phyloP scores from a whole-genome alignment of 352 stramenopile genomes.

The Phytophthora sp. region DNA sequence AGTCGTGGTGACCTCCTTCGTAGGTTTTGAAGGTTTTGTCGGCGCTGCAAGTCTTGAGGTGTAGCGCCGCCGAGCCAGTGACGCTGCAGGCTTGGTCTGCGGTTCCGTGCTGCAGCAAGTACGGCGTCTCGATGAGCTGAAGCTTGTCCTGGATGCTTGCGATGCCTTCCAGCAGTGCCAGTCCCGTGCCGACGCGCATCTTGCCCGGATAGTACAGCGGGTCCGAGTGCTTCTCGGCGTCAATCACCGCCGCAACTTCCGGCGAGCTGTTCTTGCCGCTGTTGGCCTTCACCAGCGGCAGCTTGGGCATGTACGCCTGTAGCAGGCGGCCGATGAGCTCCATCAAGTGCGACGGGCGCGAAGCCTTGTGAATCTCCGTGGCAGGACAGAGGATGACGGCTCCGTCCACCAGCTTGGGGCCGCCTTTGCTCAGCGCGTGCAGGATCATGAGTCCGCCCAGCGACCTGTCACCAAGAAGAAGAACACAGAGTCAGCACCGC shows the following conservation, averaged over 20 bases:
- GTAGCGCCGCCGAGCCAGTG: conserved; percentile 64
- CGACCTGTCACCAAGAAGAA: conserved; percentile 45
- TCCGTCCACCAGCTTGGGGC: conserved; percentile 61
- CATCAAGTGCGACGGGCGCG: conserved; percentile 49
- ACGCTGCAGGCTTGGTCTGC: conserved; percentile 76
- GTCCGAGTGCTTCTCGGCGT: conserved; percentile 62
- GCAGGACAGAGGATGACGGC: conserved; percentile 75
- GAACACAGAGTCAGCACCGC: conserved; percentile 7
- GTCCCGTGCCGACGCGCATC: conserved; percentile 73
- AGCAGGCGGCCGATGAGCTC: conserved; percentile 59
- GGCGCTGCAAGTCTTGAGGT: conserved; percentile 52
- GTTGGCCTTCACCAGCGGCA: conserved; percentile 66
- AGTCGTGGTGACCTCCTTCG: conserved; percentile 62
- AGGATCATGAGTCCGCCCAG: conserved; percentile 74
- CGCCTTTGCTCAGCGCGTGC: conserved; percentile 54
- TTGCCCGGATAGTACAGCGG: conserved; percentile 78
- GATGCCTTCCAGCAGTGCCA: conserved; percentile 74
- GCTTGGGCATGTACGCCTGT: conserved; percentile 63
- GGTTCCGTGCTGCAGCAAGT: conserved; percentile 77
- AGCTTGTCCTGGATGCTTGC: conserved; percentile 60
- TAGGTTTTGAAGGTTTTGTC: conserved; percentile 83
- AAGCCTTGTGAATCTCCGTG: conserved; percentile 68
- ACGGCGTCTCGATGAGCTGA: conserved; percentile 69
- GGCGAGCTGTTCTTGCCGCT: conserved; percentile 68
- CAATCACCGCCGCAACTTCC: conserved; percentile 55